A percentile compares a stretch with the other conserved stretches of the same genome.
Conservation (phyloP, 192 early-diverging fungal genomes). For the Gryganskiella cystojenkinii region DNA sequence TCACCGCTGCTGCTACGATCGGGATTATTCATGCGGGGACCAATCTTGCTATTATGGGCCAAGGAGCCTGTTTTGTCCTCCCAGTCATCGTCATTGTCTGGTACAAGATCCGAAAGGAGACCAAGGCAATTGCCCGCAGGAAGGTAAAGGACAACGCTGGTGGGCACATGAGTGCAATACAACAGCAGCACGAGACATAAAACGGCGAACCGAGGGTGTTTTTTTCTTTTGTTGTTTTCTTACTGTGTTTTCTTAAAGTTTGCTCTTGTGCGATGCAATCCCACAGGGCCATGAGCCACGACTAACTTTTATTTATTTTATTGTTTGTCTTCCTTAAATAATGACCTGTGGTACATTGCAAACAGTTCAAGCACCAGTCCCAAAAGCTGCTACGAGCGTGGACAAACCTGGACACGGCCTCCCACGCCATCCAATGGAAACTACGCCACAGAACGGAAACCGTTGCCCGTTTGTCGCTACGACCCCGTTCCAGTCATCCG, state of each 20-base stretch:
- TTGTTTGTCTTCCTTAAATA: background rate
- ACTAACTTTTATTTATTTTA: background rate
- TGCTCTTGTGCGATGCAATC: background rate
- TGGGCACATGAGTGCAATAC: background rate
- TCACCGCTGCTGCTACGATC: background rate
- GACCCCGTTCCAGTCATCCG: too few species aligned
- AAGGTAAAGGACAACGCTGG: constrained; percentile 2
- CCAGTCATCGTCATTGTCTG: constrained; percentile 31
- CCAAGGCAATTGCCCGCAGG: constrained; percentile 13
- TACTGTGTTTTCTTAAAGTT: background rate
- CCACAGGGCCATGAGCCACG: background rate
- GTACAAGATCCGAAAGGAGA: constrained; percentile 23
- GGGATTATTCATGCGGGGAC: constrained; percentile 15
- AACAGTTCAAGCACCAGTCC: constrained; percentile 37
- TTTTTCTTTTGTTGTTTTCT: background rate
- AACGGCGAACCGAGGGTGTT: background rate
- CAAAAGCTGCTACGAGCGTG: constrained; percentile 40
- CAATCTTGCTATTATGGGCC: constrained; percentile 20
- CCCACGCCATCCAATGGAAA: constrained; percentile 49
- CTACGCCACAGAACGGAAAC: constrained; percentile 17
- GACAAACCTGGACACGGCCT: constrained; percentile 22
- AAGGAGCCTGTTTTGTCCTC: constrained; percentile 32
- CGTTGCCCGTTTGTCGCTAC: constrained; percentile 16
- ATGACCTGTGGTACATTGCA: too few species aligned
- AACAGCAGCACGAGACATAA: background rate